Base-by-base conservation (phyloP, 805 yeast species). In the Candida krabiensis region DNA sequence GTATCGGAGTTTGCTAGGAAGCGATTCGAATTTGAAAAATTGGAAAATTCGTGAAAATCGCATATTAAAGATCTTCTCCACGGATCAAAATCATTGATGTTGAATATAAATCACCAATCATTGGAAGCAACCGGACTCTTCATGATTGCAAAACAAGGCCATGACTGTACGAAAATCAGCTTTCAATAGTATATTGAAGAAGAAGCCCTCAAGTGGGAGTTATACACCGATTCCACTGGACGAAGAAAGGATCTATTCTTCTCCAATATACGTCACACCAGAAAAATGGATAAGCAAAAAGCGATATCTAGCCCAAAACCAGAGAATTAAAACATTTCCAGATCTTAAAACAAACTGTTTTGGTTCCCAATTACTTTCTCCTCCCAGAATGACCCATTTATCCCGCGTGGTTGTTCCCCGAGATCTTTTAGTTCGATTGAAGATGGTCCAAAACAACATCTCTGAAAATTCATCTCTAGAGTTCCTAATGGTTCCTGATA, bases 291-390 rank as follows among this genome's bases (percentile, higher is more conserved):
- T 45, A 1, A 37, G 40, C 9, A 43, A 41, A 27, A 32, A 37
- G 9, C 43, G 29, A 14, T 33, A 30, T 16, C 16, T 55, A 4
- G 24, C 38, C 18, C 23, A 38, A 14, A 35, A 32, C 5, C 36
- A 48, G 14, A 33, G 59, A 30, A 29, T 58, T 2, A 47, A 50
- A 12, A 26, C 50, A 0, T 58, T 59, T 32, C 47, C 39, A 9
- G 41, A 43, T 9, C 37, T 70, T 4, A 36, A 55, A 1, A 24
- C 47, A 1, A 73, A 74, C 34, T 41, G 66, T 2, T 69, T 63
- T 49, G 76, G 74, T 0, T 43, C 53, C 5, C 13, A 65, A 2
- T 47, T 77, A 7, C 55, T 69, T 0, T 64, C 78, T 0, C 75
- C 77, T 2, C 55, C 67, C 12, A 58, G 81, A 43, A 56, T 58